phyloP scores from a whole-genome alignment of 306 rosid species.

The Sesbania bispinosa region DNA sequence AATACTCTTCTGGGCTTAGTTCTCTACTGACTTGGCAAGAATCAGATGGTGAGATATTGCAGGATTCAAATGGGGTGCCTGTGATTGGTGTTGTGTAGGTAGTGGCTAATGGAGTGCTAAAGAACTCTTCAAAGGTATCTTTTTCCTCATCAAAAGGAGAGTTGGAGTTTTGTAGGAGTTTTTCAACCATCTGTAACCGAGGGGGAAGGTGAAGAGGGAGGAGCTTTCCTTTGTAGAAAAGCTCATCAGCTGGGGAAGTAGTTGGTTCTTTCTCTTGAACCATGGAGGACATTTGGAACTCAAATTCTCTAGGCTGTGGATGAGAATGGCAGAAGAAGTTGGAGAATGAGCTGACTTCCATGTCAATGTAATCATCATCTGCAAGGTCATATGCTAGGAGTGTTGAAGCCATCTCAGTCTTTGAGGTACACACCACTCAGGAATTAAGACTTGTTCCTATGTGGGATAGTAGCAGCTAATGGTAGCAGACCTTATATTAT shows the following conservation, averaged over 20 bases:
- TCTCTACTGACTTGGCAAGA: conserved; percentile 80
- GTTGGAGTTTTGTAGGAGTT: conserved; percentile 58
- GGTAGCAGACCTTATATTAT: conserved; percentile 39
- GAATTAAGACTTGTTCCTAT: conserved; percentile 23
- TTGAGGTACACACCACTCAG: conserved; percentile 4
- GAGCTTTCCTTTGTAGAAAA: conserved; percentile 95
- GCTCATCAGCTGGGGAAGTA: conserved; percentile 99
- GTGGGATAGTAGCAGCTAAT: conserved; percentile 19
- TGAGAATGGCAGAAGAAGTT: conserved; percentile 50
- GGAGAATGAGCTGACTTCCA: conserved; percentile 75
- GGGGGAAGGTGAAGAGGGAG: conserved; percentile 99
- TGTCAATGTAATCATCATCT: conserved; percentile 93
- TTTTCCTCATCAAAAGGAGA: conserved; percentile 38
- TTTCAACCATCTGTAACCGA: conserved; percentile 81
- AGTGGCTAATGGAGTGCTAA: conserved; percentile 72
- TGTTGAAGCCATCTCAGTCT: conserved; percentile 54
- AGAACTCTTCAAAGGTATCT: conserved; percentile 58
- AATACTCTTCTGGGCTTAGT: conserved; percentile 61
- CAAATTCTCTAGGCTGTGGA: conserved; percentile 72
- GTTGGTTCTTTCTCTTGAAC: conserved; percentile 54
- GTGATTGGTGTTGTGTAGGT: conserved; percentile 62
- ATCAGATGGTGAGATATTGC: conserved; percentile 75
- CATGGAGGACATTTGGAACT: conserved; percentile 86
- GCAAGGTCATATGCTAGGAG: conserved; percentile 41
- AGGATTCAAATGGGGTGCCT: conserved; percentile 85